phyloP scores from a whole-genome alignment of 106 monocot species.

The Hemerocallis citrina region DNA sequence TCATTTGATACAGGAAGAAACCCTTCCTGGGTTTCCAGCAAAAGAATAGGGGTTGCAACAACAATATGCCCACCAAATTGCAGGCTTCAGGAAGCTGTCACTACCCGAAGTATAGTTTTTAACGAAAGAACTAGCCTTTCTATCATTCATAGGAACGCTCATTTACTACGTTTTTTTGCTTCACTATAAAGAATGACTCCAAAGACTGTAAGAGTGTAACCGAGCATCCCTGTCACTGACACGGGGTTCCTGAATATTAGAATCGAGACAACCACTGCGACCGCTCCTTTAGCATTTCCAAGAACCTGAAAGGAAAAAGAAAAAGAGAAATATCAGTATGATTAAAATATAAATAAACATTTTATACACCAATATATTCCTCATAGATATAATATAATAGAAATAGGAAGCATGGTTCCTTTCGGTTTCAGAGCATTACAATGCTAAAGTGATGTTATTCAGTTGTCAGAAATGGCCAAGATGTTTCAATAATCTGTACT shows the following conservation, averaged over 20 bases:
- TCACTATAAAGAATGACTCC: conserved; percentile 88
- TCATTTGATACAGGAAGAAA: conserved; percentile 1
- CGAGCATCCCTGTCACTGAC: conserved; percentile 85
- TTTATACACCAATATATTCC: neutral
- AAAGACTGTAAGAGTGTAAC: conserved; percentile 70
- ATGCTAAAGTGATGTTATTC: no score
- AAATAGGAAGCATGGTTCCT: neutral
- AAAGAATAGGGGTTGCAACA: conserved; percentile 1
- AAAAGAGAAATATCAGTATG: neutral
- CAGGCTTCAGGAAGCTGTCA: neutral
- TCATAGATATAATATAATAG: neutral
- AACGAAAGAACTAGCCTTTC: neutral
- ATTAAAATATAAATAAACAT: neutral
- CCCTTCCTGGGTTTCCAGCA: neutral
- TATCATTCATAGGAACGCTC: neutral
- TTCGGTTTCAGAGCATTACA: neutral
- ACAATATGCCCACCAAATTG: neutral
- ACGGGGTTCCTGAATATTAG: conserved; percentile 83
- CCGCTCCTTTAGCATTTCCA: conserved; percentile 88
- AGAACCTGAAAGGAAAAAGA: conserved; percentile 76
- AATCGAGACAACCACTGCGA: conserved; percentile 82
- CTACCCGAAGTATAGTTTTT: neutral
- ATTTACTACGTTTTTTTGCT: conserved; percentile 73
- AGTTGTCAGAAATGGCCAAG: no score
- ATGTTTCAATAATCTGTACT: no score